Evolutionary conservation across 371 early-diverging fungal genomes (phyloP), one percentile per base, ranked within the genome.

Genomic region (Syncephalis plumigaleata): DNA sequence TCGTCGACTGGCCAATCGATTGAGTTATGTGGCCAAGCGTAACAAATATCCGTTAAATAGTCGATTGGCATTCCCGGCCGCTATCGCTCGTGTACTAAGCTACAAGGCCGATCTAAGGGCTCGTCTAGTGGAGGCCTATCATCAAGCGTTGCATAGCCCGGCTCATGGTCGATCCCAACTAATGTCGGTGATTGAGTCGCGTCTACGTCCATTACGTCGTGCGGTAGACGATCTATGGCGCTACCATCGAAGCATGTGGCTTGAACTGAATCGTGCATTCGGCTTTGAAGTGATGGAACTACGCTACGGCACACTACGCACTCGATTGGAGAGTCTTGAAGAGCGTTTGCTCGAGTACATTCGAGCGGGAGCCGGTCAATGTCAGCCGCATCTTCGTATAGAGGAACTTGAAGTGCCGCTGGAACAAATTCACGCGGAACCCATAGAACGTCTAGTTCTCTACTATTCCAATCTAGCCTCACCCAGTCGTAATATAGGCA

Each of bases 201-300:
- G 79, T 13, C 42, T 84, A 22, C 64, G 56, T 13, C 59, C 62
- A 2, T 58, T 87, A 9, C 63, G 72, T 16, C 65, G 70, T 26
- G 78, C 77, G 11, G 71, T 79, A 15, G 75, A 79, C 43, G 65
- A 58, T 27, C 69, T 88, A 24, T 84, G 86, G 84, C 68, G 68
- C 39, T 81, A 70, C 51, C 89, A 89, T 56, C 77, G 88, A 3
- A 59, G 64, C 5, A 50, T 81, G 51, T 89, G 89, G 89, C 68
- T 75, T 55, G 63, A 67, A 45, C 77, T 72, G 46, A 79, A 78
- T 59, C 81, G 81, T 49, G 85, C 88, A 1, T 84, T 84, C 69
- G 89, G 89, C 1, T 79, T 82, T 77, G 89, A 88, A 53, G 71
- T 82, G 0, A 49, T 89, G 2, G 87, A 89, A 53, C 56, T 77